A percentile compares a stretch with the other conserved stretches of the same genome.
Conservation (phyloP, 306 rosid genomes). For the Vicia faba region DNA sequence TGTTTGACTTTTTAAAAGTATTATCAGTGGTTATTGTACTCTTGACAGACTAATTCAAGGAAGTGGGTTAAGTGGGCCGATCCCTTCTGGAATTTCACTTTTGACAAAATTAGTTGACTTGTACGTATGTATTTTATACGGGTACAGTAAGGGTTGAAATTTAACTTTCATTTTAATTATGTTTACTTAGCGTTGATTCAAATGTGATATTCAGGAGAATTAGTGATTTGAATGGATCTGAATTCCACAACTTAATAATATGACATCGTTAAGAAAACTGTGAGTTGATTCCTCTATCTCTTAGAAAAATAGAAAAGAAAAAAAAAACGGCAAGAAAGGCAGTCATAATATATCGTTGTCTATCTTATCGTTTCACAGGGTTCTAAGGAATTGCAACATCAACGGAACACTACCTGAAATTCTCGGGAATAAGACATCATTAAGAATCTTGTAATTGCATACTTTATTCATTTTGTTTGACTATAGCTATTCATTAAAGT, state of each 20-base stretch:
- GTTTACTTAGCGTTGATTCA: background rate
- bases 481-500: slow-evolving; percentile 26
- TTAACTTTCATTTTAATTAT: background rate
- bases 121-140: slow-evolving; percentile 44
- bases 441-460: slow-evolving; percentile 12
- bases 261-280: slow-evolving; percentile 39
- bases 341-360: background rate
- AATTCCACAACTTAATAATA: slow-evolving; percentile 44
- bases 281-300: slow-evolving; percentile 39
- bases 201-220: slow-evolving; percentile 52
- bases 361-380: background rate
- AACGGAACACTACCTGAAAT: background rate
- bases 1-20: background rate
- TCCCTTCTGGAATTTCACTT: slow-evolving; percentile 55
- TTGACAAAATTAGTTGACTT: slow-evolving; percentile 43
- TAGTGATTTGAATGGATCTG: slow-evolving; percentile 57
- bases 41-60: slow-evolving; percentile 59
- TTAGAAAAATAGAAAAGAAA: slow-evolving; percentile 33
- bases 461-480: slow-evolving; percentile 27
- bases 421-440: background rate
- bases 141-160: background rate
- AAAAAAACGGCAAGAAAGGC: background rate
- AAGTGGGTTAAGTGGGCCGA: slow-evolving; percentile 72
- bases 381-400: slow-evolving; percentile 38
- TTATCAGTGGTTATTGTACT: background rate